Percentiles rank a stretch among this genome's conserved stretches.
phyloP scores from a whole-genome alignment of 2,329 filamentous ascomycete species.

The Aspergillus sclerotialis region DNA sequence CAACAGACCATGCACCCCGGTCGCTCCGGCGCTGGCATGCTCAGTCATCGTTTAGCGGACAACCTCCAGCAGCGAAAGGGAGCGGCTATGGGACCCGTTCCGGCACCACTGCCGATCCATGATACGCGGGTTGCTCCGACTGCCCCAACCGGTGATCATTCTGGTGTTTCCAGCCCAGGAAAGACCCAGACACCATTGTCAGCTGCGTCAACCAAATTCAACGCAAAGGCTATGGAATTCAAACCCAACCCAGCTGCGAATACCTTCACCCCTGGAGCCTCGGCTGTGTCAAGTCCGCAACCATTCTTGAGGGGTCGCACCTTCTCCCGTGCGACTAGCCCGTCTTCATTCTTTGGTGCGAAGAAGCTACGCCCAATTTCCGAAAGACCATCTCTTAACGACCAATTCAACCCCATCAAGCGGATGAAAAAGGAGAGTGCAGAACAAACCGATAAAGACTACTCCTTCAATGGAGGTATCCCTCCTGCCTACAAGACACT shows the following conservation, averaged over 20 bases:
- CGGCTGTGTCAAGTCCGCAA: slow-evolving; percentile 62
- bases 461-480: slow-evolving; percentile 72
- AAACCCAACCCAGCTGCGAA: slow-evolving; percentile 74
- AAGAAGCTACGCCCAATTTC: slow-evolving; percentile 62
- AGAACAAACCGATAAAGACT: slow-evolving; percentile 52
- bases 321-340: slow-evolving; percentile 41
- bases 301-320: slow-evolving; percentile 49
- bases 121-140: slow-evolving; percentile 68
- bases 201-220: slow-evolving; percentile 49
- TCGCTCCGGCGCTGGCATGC: slow-evolving; percentile 37
- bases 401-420: slow-evolving; percentile 58
- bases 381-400: slow-evolving; percentile 48
- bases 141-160: slow-evolving; percentile 59
- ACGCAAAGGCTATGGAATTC: slow-evolving; percentile 66
- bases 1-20: slow-evolving; percentile 37
- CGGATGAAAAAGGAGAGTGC: slow-evolving; percentile 61
- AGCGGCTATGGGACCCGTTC: slow-evolving; percentile 35
- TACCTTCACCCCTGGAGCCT: slow-evolving; percentile 65
- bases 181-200: slow-evolving; percentile 49
- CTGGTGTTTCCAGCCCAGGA: slow-evolving; percentile 34
- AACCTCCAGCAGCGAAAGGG: slow-evolving; percentile 48
- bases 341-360: slow-evolving; percentile 54
- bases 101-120: slow-evolving; percentile 51
- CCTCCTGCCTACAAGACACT: slow-evolving; percentile 75
- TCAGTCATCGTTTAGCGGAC: slow-evolving; percentile 46